Conservation (phyloP, 1,139 yeast species). For the Geotrichum klebahnii region DNA sequence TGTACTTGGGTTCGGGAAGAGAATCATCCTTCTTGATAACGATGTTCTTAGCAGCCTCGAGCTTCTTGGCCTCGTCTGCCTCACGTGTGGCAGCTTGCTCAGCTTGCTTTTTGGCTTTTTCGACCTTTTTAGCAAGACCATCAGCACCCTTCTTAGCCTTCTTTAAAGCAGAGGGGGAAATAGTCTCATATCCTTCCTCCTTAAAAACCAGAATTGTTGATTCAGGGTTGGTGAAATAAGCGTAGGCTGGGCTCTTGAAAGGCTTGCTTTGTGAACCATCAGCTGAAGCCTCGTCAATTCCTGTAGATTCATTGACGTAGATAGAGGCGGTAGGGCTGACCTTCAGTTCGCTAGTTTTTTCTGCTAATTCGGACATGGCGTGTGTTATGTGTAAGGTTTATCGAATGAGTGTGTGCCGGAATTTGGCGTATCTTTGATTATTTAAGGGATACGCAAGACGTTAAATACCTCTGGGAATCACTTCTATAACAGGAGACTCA, state of each 20-base stretch:
- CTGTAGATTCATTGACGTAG: constrained; percentile 70
- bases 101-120: constrained; percentile 66
- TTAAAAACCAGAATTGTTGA: constrained; percentile 64
- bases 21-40: constrained; percentile 66
- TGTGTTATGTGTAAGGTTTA: too few species aligned
- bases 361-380: constrained; percentile 21
- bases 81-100: constrained; percentile 58
- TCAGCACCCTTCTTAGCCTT: constrained; percentile 97
- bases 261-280: constrained; percentile 66
- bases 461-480: too few species aligned
- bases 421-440: too few species aligned
- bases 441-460: too few species aligned
- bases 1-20: constrained; percentile 63
- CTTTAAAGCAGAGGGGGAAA: constrained; percentile 89
- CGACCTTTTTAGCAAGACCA: constrained; percentile 82
- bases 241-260: constrained; percentile 79
- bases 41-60: constrained; percentile 71
- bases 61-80: constrained; percentile 61
- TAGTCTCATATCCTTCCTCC: constrained; percentile 64
- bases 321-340: constrained; percentile 28
- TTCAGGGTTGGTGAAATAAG: constrained; percentile 53
- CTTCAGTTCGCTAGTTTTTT: constrained; percentile 18
- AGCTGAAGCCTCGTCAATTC: constrained; percentile 55
- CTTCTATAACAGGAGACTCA: too few species aligned
- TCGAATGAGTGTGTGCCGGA: too few species aligned